Conservation (phyloP, 139 green algal genomes). For the Chlamydomonas incerta region DNA sequence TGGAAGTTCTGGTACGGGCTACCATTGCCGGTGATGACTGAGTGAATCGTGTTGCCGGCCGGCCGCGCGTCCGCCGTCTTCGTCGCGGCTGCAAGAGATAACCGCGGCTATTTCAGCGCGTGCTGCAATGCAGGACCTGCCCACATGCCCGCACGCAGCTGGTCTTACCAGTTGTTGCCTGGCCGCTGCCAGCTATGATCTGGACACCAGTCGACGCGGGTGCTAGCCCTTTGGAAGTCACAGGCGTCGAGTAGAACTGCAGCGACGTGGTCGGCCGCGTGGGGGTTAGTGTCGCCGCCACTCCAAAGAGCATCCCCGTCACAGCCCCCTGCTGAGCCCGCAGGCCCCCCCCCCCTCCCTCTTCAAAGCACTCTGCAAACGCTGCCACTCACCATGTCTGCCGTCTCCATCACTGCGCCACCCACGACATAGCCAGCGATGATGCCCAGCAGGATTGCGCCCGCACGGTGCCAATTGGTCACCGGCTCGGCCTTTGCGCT, state of each 20-base stretch:
- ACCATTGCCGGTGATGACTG: conserved; percentile 87
- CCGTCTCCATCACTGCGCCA: conserved; percentile 37
- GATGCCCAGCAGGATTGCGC: not conserved
- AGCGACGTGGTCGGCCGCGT: not conserved
- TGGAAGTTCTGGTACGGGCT: conserved; percentile 93
- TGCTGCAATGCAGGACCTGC: too few relatives aligned
- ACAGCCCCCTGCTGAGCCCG: too few relatives aligned
- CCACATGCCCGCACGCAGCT: too few relatives aligned
- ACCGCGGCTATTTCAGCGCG: too few relatives aligned
- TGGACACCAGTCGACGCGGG: not conserved
- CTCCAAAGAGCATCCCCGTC: too few relatives aligned
- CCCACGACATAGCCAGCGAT: conserved; percentile 32
- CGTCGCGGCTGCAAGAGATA: not conserved
- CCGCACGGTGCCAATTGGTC: not conserved
- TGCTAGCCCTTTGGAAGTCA: not conserved
- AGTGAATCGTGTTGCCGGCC: conserved; percentile 67
- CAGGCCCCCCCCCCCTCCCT: too few relatives aligned
- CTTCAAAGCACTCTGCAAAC: too few relatives aligned
- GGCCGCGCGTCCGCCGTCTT: not conserved
- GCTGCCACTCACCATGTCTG: conserved; percentile 8
- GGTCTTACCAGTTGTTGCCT: too few relatives aligned
- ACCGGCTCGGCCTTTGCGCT: not conserved
- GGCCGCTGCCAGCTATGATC: not conserved
- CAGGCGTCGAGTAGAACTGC: conserved; percentile 17
- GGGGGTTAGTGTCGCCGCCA: too few relatives aligned